Conservation (phyloP, 257 asterid species). For the Haberlea rhodopensis region DNA sequence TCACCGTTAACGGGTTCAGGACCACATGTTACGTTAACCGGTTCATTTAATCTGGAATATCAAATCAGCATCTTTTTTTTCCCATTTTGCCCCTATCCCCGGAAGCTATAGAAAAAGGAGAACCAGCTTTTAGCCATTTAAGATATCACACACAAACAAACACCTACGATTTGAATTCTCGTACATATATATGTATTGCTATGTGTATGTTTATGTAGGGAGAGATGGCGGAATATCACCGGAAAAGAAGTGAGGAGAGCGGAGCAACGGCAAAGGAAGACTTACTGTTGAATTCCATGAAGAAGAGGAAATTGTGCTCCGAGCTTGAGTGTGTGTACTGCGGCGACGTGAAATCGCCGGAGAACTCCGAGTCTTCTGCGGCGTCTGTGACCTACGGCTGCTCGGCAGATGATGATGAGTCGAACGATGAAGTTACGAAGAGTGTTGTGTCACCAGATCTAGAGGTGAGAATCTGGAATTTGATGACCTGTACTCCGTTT, state of each 20-base stretch:
- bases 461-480: background rate
- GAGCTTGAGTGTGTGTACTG: too few relatives aligned
- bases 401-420: background rate
- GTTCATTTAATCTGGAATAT: slow-evolving; percentile 65
- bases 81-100: slow-evolving; percentile 45
- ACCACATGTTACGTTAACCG: slow-evolving; percentile 88
- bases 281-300: slow-evolving; percentile 2
- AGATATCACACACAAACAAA: slow-evolving; percentile 24
- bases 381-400: background rate
- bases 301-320: slow-evolving; percentile 10
- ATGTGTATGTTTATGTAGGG: slow-evolving; percentile 11
- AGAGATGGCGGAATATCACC: slow-evolving; percentile 36
- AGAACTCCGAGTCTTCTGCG: background rate
- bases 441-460: background rate
- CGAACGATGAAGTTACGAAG: background rate
- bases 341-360: background rate
- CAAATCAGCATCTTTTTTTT: slow-evolving; percentile 23
- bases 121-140: slow-evolving; percentile 40
- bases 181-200: too few relatives aligned
- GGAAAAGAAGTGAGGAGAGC: slow-evolving; percentile 37
- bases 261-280: slow-evolving; percentile 42
- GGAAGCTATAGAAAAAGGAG: slow-evolving; percentile 28
- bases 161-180: too few relatives aligned
- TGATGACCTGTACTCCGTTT: too few relatives aligned
- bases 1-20: slow-evolving; percentile 91